Base-by-base conservation (phyloP, 805 yeast genomes). In the Hanseniaspora vineae region DNA sequence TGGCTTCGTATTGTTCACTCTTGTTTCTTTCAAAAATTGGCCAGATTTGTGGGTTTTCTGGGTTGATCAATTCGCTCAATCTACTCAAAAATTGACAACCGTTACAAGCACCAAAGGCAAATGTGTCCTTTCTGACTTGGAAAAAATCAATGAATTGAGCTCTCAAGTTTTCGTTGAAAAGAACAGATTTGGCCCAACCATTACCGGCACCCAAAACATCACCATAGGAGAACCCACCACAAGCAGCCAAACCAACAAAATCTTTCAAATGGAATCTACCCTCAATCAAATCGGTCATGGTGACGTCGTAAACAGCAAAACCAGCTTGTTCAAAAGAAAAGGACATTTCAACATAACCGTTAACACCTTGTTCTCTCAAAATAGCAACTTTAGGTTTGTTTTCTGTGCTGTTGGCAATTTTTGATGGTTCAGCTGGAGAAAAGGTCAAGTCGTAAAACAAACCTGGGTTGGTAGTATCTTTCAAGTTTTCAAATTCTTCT, bases 191-290 rank as follows among this genome's bases (percentile, higher is more conserved):
- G 50, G 98, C 98, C 98, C 98, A 92, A 50, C 98, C 98, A 47
- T 90, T 84, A 62, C 96, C 98, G 35, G 98, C 98, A 56, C 98
- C 98, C 51, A 92, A 72, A 44, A 92, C 98, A 67, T 92, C 98
- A 73, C 98, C 98, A 61, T 89, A 92, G 1, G 97, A 87, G 73
- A 92, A 92, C 14, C 98, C 98, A 67, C 98, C 98, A 69, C 98
- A 94, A 3, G 97, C 97, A 42, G 97, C 97, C 44, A 92, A 58
- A 52, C 98, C 98, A 45, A 81, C 86, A 66, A 92, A 92, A 42
- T 78, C 82, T 58, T 78, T 81, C 54, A 92, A 72, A 17, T 79
- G 64, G 35, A 83, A 83, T 57, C 71, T 74, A 42, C 95, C 95
- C 37, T 74, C 68, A 52, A 89, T 68, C 50, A 92, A 76, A 64